Evolutionary conservation across 2,329 filamentous ascomycete species (phyloP).

Genomic region (Cercospora brassicicola): DNA sequence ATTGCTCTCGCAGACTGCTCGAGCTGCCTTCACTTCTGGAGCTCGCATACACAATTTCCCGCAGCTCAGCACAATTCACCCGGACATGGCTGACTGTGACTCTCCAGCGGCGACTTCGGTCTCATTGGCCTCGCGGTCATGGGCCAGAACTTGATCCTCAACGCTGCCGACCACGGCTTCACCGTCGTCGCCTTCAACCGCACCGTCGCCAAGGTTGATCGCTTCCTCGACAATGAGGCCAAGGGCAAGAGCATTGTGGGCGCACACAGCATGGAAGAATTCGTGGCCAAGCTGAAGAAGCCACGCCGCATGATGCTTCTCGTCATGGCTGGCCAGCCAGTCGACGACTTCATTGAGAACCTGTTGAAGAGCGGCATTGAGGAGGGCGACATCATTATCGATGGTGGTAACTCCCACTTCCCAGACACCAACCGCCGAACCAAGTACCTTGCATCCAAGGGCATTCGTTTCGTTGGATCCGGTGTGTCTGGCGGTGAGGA

Average conservation of each 20-base stretch:
- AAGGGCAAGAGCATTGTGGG: slow-evolving; percentile 88
- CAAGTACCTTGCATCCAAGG: slow-evolving; percentile 81
- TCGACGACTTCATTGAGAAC: slow-evolving; percentile 98
- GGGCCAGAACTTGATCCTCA: slow-evolving; percentile 58
- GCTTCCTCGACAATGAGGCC: slow-evolving; percentile 50
- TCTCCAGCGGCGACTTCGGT: slow-evolving; percentile 52
- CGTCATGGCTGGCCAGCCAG: slow-evolving; percentile 95
- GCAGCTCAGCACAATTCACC: background rate
- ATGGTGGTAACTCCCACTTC: slow-evolving; percentile 99
- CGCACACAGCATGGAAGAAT: slow-evolving; percentile 90
- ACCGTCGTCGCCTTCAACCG: slow-evolving; percentile 98
- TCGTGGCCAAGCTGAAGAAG: slow-evolving; percentile 93
- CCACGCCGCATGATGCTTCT: slow-evolving; percentile 97
- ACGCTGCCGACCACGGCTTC: slow-evolving; percentile 67
- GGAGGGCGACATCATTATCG: slow-evolving; percentile 95
- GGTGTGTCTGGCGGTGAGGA: slow-evolving; percentile 99
- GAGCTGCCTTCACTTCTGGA: background rate
- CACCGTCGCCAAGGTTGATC: slow-evolving; percentile 96
- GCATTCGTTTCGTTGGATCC: slow-evolving; percentile 90
- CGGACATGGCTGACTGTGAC: slow-evolving; percentile 25
- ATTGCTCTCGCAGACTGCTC: background rate
- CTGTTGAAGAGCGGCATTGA: slow-evolving; percentile 73
- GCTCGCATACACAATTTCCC: background rate
- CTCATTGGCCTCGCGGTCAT: slow-evolving; percentile 56
- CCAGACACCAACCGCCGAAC: slow-evolving; percentile 98